Percentiles rank a stretch among this genome's conserved stretches.
phyloP scores from a whole-genome alignment of 192 early-diverging fungal species.

The Pecoramyces ruminantium region DNA sequence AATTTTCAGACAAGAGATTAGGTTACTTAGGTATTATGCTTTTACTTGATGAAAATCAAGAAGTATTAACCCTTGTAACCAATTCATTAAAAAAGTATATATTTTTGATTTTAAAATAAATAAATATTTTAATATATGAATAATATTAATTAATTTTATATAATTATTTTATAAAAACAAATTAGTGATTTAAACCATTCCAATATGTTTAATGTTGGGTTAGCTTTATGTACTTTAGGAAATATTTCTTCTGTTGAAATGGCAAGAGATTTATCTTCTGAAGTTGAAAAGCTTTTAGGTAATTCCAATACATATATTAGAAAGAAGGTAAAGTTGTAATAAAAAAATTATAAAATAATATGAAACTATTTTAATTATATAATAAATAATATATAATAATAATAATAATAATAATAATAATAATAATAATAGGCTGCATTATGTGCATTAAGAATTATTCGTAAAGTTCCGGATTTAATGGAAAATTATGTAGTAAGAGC shows the following conservation, averaged over 20 bases:
- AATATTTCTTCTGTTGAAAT: constrained; percentile 93
- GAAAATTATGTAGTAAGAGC: constrained; percentile 65
- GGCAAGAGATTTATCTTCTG: constrained; percentile 79
- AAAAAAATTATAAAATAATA: no score
- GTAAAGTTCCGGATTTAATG: constrained; percentile 81
- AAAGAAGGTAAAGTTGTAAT: constrained; percentile 49
- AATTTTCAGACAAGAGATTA: constrained; percentile 90
- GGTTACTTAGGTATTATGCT: constrained; percentile 97
- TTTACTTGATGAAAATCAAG: constrained; percentile 94
- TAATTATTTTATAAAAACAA: no score
- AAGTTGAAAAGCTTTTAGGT: constrained; percentile 82
- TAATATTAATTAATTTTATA: no score
- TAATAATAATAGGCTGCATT: constrained; percentile 46
- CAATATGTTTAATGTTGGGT: constrained; percentile 89
- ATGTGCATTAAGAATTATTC: constrained; percentile 77
- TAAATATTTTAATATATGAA: no score
- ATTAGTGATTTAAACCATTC: constrained; percentile 80
- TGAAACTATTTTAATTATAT: no score
- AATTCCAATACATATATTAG: constrained; percentile 84
- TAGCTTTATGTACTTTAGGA: constrained; percentile 88
- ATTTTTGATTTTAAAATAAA: no score
- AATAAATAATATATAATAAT: no score
- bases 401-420: background rate
- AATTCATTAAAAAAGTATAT: constrained; percentile 96
- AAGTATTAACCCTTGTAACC: constrained; percentile 89